Evolutionary conservation across 2,329 filamentous ascomycete species (phyloP), one percentile per base, ranked within the genome.

Genomic region (Ophiostoma perfectum): DNA sequence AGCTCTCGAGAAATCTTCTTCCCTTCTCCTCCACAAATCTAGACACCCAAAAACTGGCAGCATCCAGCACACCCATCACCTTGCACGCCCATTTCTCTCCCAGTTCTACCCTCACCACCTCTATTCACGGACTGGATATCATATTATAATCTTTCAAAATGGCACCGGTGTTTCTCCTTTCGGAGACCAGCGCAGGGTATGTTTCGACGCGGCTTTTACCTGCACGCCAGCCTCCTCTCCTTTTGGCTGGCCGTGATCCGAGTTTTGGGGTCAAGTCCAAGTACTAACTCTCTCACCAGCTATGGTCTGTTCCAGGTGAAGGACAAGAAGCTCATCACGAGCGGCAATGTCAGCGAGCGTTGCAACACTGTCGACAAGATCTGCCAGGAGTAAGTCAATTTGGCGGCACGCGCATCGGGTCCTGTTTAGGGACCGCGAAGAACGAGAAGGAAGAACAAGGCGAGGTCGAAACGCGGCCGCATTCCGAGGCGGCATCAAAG

Each of bases 221-320:
- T n/a, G 45, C 45, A 14, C 64, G 45, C 64, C 64, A 66, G 38
- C 49, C 65, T 66, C 65, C 27, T 27, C 38, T n/a, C 16, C 60
- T 38, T 58, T 55, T 18, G 38, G 39, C 42, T 3, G 39, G 49
- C 5, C 58, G 11, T 16, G 55, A 38, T 60, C 16, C 49, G 18
- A 7, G 49, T 2, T 52, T 9, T n/a, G 55, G 55, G 47, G 27
- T 36, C 18, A 60, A 12, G 2, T 14, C 27, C 39, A 67, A 11
- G 14, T 49, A 65, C 78, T 80, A 77, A 77, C 76, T 73, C 66
- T 18, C n/a, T 12, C 42, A 68, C 36, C 49, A 96, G 95, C 79
- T 98, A 98, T 83, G 95, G 93, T 80, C 88, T 99, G 79, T 93
- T 99, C 84, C 98, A 99, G 86, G 91, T 94, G 75, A 92, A 93